A percentile compares a stretch with the other conserved stretches of the same genome.
These are phyloP conservation scores for Cokeromyces recurvatus DNA, from an alignment of 371 early-diverging fungal species.

Conservation along the genomic window DNA sequence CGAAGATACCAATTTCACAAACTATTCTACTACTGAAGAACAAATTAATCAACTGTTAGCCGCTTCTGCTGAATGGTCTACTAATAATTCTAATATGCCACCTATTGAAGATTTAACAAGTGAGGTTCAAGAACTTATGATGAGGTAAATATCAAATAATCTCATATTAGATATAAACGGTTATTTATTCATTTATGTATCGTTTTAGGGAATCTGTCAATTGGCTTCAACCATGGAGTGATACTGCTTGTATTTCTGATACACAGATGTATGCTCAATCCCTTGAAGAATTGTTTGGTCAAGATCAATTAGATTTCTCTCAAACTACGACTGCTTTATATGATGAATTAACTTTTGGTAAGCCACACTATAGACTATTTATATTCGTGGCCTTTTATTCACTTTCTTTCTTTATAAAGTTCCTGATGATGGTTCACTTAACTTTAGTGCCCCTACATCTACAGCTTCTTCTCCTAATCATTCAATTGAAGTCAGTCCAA, in stretches of 20 bases:
- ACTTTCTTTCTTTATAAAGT: constrained; percentile 4
- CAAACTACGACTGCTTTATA: constrained; percentile 23
- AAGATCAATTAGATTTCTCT: constrained; percentile 22
- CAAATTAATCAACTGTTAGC: constrained; percentile 26
- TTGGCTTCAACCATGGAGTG: constrained; percentile 31
- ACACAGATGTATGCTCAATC: constrained; percentile 35
- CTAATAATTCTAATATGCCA: background rate
- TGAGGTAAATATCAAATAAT: constrained; percentile 26
- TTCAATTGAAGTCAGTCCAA: constrained; percentile 15
- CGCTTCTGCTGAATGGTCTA: constrained; percentile 15
- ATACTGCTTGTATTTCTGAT: constrained; percentile 16
- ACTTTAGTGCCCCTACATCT: constrained; percentile 21
- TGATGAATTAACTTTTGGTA: constrained; percentile 47
- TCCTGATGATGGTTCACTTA: constrained; percentile 17
- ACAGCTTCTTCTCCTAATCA: constrained; percentile 20
- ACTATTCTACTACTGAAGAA: constrained; percentile 13
- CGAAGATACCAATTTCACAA: background rate
- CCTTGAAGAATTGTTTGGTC: constrained; percentile 36
- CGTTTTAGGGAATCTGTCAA: constrained; percentile 21
- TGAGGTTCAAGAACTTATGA: constrained; percentile 41
- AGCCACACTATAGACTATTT: background rate
- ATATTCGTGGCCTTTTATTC: background rate
- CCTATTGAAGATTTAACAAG: constrained; percentile 41
- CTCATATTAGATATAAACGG: no score
- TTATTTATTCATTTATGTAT: constrained; percentile 5